phyloP scores from a whole-genome alignment of 371 early-diverging fungal species.

The Mucor plumbeus region DNA sequence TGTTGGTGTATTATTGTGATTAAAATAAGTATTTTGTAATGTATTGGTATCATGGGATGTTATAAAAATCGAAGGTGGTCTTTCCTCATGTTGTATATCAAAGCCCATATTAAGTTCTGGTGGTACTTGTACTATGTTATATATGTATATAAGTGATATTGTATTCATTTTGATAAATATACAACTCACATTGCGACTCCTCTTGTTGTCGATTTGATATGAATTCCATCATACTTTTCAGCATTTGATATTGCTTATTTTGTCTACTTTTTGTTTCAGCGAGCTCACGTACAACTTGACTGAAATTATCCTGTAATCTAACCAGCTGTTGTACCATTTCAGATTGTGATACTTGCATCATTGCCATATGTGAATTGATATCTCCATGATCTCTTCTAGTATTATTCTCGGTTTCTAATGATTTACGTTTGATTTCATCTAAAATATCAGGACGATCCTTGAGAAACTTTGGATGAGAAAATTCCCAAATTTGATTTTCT shows the following conservation, averaged over 20 bases:
- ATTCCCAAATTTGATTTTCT: slow-evolving; percentile 77
- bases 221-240: slow-evolving; percentile 67
- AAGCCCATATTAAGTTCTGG: slow-evolving; percentile 37
- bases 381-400: slow-evolving; percentile 65
- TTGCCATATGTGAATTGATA: slow-evolving; percentile 65
- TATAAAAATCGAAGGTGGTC: slow-evolving; percentile 29
- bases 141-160: not conserved
- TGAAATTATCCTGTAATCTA: slow-evolving; percentile 73
- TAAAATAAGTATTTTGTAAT: not conserved
- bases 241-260: slow-evolving; percentile 60
- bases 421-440: slow-evolving; percentile 62
- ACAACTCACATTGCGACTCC: not conserved
- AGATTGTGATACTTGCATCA: slow-evolving; percentile 71
- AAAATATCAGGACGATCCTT: slow-evolving; percentile 60
- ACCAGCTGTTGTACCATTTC: slow-evolving; percentile 72
- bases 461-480: slow-evolving; percentile 60
- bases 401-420: slow-evolving; percentile 73
- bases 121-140: slow-evolving; percentile 33
- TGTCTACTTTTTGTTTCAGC: slow-evolving; percentile 70
- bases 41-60: slow-evolving; percentile 33
- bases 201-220: slow-evolving; percentile 43
- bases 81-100: slow-evolving; percentile 11
- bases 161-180: not conserved
- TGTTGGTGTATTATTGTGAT: not conserved
- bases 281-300: slow-evolving; percentile 71